A percentile compares a stretch with the other conserved stretches of the same genome.
phyloP scores from a whole-genome alignment of 2,329 filamentous ascomycete species.

The Exophiala phaeomuriformis region DNA sequence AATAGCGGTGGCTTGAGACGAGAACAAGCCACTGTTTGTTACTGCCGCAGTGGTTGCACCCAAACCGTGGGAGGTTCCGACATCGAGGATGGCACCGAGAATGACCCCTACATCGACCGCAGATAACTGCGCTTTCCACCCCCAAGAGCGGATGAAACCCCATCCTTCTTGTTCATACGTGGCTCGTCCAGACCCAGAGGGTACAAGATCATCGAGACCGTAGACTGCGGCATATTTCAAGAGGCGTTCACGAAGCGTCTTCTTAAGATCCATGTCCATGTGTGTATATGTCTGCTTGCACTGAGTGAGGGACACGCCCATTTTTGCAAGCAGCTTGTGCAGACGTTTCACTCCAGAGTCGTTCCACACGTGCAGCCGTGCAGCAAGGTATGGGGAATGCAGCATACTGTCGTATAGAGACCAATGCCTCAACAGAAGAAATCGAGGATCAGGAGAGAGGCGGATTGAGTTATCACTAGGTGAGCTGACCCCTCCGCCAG shows the following conservation, averaged over 20 bases:
- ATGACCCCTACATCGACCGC: constrained; percentile 93
- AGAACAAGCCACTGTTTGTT: constrained; percentile 12
- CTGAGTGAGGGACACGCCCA: constrained; percentile 90
- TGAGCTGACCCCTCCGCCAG: constrained; percentile 52
- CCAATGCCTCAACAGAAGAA: constrained; percentile 91
- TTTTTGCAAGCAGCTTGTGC: constrained; percentile 92
- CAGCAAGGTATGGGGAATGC: constrained; percentile 89
- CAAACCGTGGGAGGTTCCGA: constrained; percentile 47
- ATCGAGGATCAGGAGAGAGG: constrained; percentile 85
- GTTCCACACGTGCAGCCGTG: constrained; percentile 87
- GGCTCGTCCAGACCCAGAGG: constrained; percentile 62
- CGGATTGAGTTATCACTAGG: constrained; percentile 89
- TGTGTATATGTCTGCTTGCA: constrained; percentile 95
- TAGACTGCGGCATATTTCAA: constrained; percentile 89
- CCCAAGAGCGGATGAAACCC: constrained; percentile 97
- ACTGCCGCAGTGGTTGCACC: neutral
- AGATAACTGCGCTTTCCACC: constrained; percentile 88
- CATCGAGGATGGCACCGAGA: constrained; percentile 84
- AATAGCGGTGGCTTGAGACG: constrained; percentile 18
- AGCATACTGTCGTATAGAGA: constrained; percentile 98
- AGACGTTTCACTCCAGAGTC: constrained; percentile 80
- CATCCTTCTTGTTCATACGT: constrained; percentile 78
- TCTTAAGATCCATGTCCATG: constrained; percentile 97
- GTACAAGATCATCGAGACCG: constrained; percentile 87
- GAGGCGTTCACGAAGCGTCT: constrained; percentile 73